phyloP scores from a whole-genome alignment of 2,329 filamentous ascomycete species.

The Aspergillus jensenii region DNA sequence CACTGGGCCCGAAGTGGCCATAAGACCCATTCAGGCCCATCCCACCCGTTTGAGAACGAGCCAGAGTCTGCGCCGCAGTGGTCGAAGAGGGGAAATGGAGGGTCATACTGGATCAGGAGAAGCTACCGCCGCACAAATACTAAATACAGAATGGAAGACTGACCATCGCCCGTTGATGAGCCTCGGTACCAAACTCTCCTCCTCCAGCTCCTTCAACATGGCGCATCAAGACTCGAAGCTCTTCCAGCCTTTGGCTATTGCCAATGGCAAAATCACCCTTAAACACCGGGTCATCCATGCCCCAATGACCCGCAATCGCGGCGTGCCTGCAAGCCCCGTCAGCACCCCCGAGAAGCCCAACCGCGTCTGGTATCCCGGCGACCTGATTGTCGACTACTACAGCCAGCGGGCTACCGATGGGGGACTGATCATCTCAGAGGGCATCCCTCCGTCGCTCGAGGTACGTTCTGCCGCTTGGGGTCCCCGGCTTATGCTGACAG shows the following conservation, averaged over 20 bases:
- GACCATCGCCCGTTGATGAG: no score
- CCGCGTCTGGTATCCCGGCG: slow-evolving; percentile 50
- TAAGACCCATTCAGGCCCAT: background rate
- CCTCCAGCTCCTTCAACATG: background rate
- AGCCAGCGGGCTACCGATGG: slow-evolving; percentile 38
- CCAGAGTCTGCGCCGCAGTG: background rate
- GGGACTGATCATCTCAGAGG: slow-evolving; percentile 40
- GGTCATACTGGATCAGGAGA: background rate
- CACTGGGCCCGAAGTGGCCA: background rate
- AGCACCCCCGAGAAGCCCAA: slow-evolving; percentile 50
- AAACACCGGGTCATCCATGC: slow-evolving; percentile 54
- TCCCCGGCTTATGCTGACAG: background rate
- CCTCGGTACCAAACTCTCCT: background rate
- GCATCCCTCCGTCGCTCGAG: slow-evolving; percentile 39
- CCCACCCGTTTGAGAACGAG: background rate
- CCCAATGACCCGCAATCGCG: slow-evolving; percentile 56
- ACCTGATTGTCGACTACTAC: slow-evolving; percentile 43
- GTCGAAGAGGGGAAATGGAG: background rate
- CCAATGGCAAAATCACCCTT: slow-evolving; percentile 50
- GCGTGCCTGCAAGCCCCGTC: slow-evolving; percentile 44
- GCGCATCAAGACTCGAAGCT: slow-evolving; percentile 33
- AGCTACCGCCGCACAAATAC: background rate
- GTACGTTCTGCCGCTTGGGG: slow-evolving; percentile 24
- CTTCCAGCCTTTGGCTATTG: slow-evolving; percentile 46
- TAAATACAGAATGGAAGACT: background rate